Evolutionary conservation across 2,329 filamentous ascomycete genomes (phyloP).

Genomic region (Nothopassalora personata): DNA sequence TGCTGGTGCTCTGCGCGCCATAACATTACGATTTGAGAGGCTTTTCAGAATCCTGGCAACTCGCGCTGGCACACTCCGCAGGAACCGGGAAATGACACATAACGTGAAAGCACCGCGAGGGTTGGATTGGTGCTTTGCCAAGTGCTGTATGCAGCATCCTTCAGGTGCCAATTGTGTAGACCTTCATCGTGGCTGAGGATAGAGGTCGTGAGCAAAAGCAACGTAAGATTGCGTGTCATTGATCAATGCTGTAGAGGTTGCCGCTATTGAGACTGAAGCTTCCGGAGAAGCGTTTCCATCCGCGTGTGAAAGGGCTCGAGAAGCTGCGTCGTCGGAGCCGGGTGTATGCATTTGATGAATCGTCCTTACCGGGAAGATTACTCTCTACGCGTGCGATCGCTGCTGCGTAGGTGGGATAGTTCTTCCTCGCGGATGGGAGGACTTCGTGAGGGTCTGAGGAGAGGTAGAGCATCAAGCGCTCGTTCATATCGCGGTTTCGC

Average conservation of each 20-base stretch:
- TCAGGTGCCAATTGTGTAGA: background rate
- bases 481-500: slow-evolving; percentile 32
- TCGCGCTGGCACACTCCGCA: background rate
- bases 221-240: background rate
- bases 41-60: background rate
- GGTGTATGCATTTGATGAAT: background rate
- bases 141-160: background rate
- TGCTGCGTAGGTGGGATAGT: slow-evolving; percentile 28
- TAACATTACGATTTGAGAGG: background rate
- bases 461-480: slow-evolving; percentile 32
- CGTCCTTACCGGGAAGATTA: background rate
- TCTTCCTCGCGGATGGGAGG: slow-evolving; percentile 29
- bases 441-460: slow-evolving; percentile 29
- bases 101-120: background rate
- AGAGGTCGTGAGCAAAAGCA: background rate
- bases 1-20: background rate
- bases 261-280: slow-evolving; percentile 10
- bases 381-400: slow-evolving; percentile 15
- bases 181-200: background rate
- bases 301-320: slow-evolving; percentile 5
- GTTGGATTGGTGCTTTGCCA: background rate
- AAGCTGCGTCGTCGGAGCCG: background rate
- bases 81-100: background rate
- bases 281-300: slow-evolving; percentile 18
- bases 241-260: slow-evolving; percentile 9